Percentiles rank a stretch among this genome's conserved stretches.
Evolutionary conservation across 805 yeast genomes (phyloP).

Genomic region (Kodamaea sagamina): DNA sequence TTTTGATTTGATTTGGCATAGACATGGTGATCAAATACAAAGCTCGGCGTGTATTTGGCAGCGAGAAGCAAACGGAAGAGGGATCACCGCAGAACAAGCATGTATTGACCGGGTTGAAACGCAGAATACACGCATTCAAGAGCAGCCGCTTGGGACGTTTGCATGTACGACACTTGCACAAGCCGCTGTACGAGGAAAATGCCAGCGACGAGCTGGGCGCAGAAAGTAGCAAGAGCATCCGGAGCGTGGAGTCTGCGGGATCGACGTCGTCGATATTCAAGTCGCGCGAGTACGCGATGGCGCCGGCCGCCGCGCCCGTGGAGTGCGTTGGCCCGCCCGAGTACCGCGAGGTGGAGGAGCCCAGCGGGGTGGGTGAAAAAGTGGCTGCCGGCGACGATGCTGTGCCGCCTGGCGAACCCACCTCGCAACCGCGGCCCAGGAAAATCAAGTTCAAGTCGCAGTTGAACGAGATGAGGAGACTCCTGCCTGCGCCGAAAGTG

Average conservation of each 20-base stretch:
- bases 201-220: background rate
- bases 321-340: background rate
- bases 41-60: conserved; percentile 4
- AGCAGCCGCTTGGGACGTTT: background rate
- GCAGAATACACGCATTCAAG: background rate
- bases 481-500: conserved; percentile 3
- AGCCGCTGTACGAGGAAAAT: background rate
- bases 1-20: background rate
- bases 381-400: too few relatives aligned
- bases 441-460: conserved; percentile 15
- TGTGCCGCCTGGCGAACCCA: background rate
- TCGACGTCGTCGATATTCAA: conserved; percentile 2
- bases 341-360: conserved; percentile 1
- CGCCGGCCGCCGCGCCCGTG: background rate
- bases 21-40: conserved; percentile 9
- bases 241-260: background rate
- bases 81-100: background rate
- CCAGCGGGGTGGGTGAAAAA: background rate
- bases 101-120: conserved; percentile 3
- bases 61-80: background rate
- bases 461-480: conserved; percentile 9
- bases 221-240: background rate
- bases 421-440: background rate
- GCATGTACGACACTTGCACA: conserved; percentile 3
- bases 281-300: background rate